Evolutionary conservation across 192 early-diverging fungal species (phyloP).

Genomic region (Backusella sp.): DNA sequence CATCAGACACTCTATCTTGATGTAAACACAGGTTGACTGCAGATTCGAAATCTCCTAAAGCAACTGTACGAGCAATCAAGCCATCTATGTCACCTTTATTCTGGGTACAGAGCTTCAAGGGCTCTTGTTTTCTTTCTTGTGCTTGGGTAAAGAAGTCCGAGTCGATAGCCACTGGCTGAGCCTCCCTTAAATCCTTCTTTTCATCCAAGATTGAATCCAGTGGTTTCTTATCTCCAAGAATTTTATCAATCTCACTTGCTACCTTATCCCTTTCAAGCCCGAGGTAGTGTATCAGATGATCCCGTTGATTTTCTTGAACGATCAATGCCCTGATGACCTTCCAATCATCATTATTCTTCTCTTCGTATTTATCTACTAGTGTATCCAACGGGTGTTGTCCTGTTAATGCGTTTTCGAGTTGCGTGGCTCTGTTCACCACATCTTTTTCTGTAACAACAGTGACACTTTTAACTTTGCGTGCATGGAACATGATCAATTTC

Average conservation of each 20-base stretch:
- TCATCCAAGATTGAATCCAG: not conserved
- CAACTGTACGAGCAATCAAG: conserved; percentile 78
- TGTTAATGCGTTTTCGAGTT: not conserved
- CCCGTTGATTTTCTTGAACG: not conserved
- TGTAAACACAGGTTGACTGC: conserved; percentile 85
- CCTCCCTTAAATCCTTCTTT: conserved; percentile 15
- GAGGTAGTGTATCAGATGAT: conserved; percentile 31
- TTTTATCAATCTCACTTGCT: conserved; percentile 33
- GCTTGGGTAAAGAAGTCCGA: conserved; percentile 26
- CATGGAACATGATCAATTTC: conserved; percentile 73
- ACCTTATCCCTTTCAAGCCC: conserved; percentile 76
- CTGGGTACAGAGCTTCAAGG: not conserved
- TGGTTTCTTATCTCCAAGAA: not conserved
- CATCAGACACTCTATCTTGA: conserved; percentile 65
- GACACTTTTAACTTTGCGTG: conserved; percentile 28
- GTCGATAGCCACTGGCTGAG: conserved; percentile 13
- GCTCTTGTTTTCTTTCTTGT: conserved; percentile 26
- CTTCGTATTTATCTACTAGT: not conserved
- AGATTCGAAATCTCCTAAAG: conserved; percentile 88
- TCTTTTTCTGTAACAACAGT: conserved; percentile 23
- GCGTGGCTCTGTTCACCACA: not conserved
- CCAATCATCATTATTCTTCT: not conserved
- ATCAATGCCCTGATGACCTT: not conserved
- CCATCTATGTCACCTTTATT: conserved; percentile 58
- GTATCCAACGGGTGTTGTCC: not conserved